Evolutionary conservation across 208 protist genomes (phyloP).

Genomic region (Angomonas ambiguus): DNA sequence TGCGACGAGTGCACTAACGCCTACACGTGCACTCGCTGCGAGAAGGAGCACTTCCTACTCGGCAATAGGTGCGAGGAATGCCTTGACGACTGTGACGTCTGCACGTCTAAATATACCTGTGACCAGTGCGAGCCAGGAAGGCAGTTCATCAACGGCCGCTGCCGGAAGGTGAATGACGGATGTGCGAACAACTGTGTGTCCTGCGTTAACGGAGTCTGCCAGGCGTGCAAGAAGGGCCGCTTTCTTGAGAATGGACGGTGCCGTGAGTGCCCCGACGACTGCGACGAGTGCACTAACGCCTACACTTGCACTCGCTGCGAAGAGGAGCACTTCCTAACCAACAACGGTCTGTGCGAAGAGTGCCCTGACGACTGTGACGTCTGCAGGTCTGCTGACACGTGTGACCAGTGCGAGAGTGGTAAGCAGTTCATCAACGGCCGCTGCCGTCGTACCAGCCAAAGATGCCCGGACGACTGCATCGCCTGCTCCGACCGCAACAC

Average conservation of each 20-base stretch:
- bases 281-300: neutral
- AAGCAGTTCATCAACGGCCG: neutral
- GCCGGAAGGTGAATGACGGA: neutral
- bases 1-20: neutral
- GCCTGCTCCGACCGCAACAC: neutral
- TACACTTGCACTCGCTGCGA: conserved; percentile 1
- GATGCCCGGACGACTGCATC: neutral
- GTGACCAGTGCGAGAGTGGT: neutral
- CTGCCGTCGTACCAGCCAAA: neutral
- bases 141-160: neutral
- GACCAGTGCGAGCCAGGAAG: neutral
- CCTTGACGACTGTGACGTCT: neutral
- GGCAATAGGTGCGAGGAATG: neutral
- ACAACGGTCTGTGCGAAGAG: no score
- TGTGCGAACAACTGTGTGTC: neutral
- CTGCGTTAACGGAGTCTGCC: neutral
- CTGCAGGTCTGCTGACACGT: no score
- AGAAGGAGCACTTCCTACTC: neutral
- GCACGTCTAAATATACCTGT: neutral
- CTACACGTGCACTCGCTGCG: neutral
- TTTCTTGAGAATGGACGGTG: neutral
- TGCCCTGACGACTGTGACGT: no score
- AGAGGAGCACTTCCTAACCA: no score
- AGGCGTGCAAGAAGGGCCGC: neutral
- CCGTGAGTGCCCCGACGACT: neutral